These are phyloP conservation scores for Asterophora parasitica DNA, from an alignment of 768 basidiomycete species.

Conservation along the genomic window DNA sequence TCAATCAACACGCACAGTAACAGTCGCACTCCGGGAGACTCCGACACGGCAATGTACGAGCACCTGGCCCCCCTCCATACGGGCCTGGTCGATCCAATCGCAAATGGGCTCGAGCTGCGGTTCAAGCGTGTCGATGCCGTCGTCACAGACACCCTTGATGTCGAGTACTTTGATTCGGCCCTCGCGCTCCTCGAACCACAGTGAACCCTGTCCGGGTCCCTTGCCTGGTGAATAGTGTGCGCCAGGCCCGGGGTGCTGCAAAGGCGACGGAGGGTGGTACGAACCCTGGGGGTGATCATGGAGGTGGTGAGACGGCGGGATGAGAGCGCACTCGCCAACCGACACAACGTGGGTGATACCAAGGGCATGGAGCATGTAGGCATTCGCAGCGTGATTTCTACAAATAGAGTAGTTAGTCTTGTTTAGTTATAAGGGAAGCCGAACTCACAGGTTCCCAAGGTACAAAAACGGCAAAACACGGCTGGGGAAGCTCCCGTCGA, in stretches of 20 bases:
- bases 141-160: conserved; percentile 90
- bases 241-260: conserved; percentile 25
- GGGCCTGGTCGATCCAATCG: conserved; percentile 89
- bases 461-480: conserved; percentile 90
- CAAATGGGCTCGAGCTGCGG: conserved; percentile 86
- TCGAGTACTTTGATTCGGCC: conserved; percentile 89
- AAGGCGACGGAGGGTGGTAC: conserved; percentile 16
- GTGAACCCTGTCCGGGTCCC: conserved; percentile 58
- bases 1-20: conserved; percentile 53
- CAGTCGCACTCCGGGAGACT: conserved; percentile 91
- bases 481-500: conserved; percentile 95
- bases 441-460: conserved; percentile 88
- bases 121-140: conserved; percentile 92
- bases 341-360: conserved; percentile 97
- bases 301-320: conserved; percentile 61
- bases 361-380: conserved; percentile 91
- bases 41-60: conserved; percentile 99
- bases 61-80: conserved; percentile 79
- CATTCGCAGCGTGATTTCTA: conserved; percentile 92
- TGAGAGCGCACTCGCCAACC: conserved; percentile 90
- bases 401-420: too few relatives aligned
- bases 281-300: conserved; percentile 12
- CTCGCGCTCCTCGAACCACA: conserved; percentile 86
- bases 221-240: conserved; percentile 40
- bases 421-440: too few relatives aligned